Evolutionary conservation across 1,139 yeast genomes (phyloP).

Genomic region (Martiniozyma asiatica): DNA sequence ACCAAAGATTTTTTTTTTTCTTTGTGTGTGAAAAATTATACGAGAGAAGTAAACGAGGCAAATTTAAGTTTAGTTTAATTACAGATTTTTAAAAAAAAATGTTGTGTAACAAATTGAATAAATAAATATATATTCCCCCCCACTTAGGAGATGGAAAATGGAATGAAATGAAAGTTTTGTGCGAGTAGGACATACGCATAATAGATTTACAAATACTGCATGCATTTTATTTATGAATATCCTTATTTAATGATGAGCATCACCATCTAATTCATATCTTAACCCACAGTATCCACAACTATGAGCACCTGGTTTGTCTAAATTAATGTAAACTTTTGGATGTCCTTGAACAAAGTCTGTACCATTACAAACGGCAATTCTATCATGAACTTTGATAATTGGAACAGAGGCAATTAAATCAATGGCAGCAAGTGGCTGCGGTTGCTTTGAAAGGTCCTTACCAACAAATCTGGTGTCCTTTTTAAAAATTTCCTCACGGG

Average conservation of each 20-base stretch:
- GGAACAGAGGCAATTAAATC: constrained; percentile 73
- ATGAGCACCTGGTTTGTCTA: constrained; percentile 61
- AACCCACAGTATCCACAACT: constrained; percentile 76
- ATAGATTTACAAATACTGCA: too few species aligned
- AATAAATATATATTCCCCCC: too few species aligned
- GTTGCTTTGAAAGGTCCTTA: constrained; percentile 55
- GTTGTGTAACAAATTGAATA: not conserved
- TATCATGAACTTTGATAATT: constrained; percentile 43
- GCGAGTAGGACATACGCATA: too few species aligned
- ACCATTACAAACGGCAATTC: constrained; percentile 77
- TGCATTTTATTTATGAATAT: too few species aligned
- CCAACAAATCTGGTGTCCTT: constrained; percentile 63
- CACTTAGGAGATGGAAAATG: too few species aligned
- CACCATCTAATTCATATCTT: constrained; percentile 26
- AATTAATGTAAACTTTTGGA: constrained; percentile 72
- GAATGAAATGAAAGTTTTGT: too few species aligned
- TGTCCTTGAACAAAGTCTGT: constrained; percentile 62
- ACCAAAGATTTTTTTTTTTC: too few species aligned
- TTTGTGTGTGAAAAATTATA: constrained; percentile 1
- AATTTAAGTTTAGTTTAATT: not conserved
- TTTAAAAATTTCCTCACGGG: constrained; percentile 46
- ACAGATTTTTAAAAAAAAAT: not conserved
- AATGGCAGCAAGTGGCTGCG: constrained; percentile 76
- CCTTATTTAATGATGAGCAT: constrained; percentile 3
- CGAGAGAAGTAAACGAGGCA: not conserved